A percentile compares a stretch with the other conserved stretches of the same genome.
These are phyloP conservation scores for Thermochaetoides thermophila DNA, from an alignment of 495 filamentous ascomycete genomes.

Conservation along the genomic window DNA sequence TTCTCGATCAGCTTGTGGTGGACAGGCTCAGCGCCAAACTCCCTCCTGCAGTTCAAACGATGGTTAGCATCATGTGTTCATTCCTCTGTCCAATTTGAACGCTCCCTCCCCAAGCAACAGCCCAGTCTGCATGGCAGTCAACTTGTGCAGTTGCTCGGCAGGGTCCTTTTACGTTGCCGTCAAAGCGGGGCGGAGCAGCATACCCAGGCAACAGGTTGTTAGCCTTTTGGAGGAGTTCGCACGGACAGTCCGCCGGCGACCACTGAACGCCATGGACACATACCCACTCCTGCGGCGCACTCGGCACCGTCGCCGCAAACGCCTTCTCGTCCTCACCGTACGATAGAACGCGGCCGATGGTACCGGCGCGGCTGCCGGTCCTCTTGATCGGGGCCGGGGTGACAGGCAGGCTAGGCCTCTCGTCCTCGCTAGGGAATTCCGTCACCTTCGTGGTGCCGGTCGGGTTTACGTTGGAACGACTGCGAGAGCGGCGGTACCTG, in stretches of 20 bases:
- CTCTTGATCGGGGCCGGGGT: slow-evolving; percentile 74
- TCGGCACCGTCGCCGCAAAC: slow-evolving; percentile 37
- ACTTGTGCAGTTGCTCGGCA: slow-evolving; percentile 48
- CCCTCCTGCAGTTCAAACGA: too few relatives aligned
- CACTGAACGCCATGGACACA: slow-evolving; percentile 44
- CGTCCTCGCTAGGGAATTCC: slow-evolving; percentile 71
- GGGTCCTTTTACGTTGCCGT: slow-evolving; percentile 71
- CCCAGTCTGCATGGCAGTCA: slow-evolving; percentile 51
- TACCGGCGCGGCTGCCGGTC: slow-evolving; percentile 23
- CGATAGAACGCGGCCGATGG: slow-evolving; percentile 33
- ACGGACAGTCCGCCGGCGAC: slow-evolving; percentile 39
- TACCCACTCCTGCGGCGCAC: slow-evolving; percentile 85
- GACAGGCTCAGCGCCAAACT: too few relatives aligned
- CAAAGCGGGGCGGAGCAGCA: too few relatives aligned
- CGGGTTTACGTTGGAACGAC: too few relatives aligned
- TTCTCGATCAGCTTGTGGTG: too few relatives aligned
- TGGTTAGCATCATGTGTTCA: too few relatives aligned
- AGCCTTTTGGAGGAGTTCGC: slow-evolving; percentile 47
- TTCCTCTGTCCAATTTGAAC: too few relatives aligned
- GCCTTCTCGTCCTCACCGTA: slow-evolving; percentile 37
- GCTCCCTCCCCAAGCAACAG: too few relatives aligned
- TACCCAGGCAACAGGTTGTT: slow-evolving; percentile 28
- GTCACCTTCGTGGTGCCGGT: slow-evolving; percentile 44
- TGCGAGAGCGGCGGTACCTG: neutral
- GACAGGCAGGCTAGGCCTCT: slow-evolving; percentile 80